Evolutionary conservation across 208 protist species (phyloP).

Genomic region (Trypanosoma avium): DNA sequence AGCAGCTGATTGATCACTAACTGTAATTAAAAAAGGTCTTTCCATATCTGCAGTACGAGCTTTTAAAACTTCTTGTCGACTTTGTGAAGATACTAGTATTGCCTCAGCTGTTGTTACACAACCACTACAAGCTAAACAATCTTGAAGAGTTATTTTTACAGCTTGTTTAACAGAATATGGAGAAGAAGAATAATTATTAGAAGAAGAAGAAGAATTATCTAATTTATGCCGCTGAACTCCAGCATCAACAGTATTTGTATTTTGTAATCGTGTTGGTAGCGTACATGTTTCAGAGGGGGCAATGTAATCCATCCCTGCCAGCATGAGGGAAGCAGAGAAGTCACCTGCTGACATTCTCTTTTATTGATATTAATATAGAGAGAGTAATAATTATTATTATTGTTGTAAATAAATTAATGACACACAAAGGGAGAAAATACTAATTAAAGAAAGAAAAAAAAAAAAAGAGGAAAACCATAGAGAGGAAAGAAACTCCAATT

Average conservation of each 20-base stretch:
- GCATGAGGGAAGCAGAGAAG: constrained; percentile 63
- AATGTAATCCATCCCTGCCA: constrained; percentile 88
- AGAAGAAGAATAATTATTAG: too few relatives aligned
- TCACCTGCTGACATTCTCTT: constrained; percentile 20
- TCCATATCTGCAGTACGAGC: constrained; percentile 5
- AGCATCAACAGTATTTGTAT: too few relatives aligned
- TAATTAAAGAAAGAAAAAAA: not conserved
- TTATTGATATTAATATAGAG: not conserved
- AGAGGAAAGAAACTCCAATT: constrained; percentile 3
- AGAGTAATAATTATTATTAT: too few relatives aligned
- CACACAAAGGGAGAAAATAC: not conserved
- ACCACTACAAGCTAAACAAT: constrained; percentile 93
- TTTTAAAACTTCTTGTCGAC: constrained; percentile 43
- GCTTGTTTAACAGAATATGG: constrained; percentile 32
- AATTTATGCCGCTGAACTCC: too few relatives aligned
- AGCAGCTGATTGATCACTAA: constrained; percentile 92
- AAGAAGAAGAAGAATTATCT: too few relatives aligned
- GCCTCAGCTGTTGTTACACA: constrained; percentile 98
- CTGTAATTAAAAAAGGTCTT: constrained; percentile 79
- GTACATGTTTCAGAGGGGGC: constrained; percentile 76
- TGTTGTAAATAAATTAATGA: not conserved
- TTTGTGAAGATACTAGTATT: constrained; percentile 91
- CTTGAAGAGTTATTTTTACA: constrained; percentile 79
- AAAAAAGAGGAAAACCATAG: constrained; percentile 3
- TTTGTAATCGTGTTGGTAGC: constrained; percentile 25